A percentile compares a stretch with the other conserved stretches of the same genome.
These are phyloP conservation scores for Nicotiana tomentosiformis DNA, from an alignment of 257 asterid species.

Conservation along the genomic window DNA sequence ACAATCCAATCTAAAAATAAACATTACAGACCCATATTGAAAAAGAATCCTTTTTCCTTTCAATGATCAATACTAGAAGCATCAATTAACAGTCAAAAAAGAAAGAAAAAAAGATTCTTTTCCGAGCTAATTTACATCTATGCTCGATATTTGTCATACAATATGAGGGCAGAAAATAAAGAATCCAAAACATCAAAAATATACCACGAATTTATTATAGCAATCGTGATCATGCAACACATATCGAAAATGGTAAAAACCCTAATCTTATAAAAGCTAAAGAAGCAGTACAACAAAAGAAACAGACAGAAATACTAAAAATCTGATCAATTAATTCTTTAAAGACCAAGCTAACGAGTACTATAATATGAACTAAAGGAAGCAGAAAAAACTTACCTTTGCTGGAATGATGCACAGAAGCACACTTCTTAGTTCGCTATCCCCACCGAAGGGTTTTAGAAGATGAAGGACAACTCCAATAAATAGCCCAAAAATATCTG, in stretches of 20 bases:
- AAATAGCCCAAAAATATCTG: neutral
- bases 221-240: neutral
- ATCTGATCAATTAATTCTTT: neutral
- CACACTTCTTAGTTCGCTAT: neutral
- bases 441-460: neutral
- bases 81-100: neutral
- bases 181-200: neutral
- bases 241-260: neutral
- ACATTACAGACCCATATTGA: neutral
- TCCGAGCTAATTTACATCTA: neutral
- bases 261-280: neutral
- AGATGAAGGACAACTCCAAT: neutral
- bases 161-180: neutral
- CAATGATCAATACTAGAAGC: neutral
- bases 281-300: neutral
- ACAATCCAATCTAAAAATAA: neutral
- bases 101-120: neutral
- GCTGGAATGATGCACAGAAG: neutral
- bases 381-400: neutral
- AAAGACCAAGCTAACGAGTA: neutral
- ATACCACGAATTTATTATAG: neutral
- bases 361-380: neutral
- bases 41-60: neutral
- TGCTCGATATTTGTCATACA: neutral
- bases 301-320: neutral